A percentile compares a stretch with the other conserved stretches of the same genome.
Evolutionary conservation across 202 grass and related monocot species (phyloP).

Genomic region (Dendrocalamus latiflorus): DNA sequence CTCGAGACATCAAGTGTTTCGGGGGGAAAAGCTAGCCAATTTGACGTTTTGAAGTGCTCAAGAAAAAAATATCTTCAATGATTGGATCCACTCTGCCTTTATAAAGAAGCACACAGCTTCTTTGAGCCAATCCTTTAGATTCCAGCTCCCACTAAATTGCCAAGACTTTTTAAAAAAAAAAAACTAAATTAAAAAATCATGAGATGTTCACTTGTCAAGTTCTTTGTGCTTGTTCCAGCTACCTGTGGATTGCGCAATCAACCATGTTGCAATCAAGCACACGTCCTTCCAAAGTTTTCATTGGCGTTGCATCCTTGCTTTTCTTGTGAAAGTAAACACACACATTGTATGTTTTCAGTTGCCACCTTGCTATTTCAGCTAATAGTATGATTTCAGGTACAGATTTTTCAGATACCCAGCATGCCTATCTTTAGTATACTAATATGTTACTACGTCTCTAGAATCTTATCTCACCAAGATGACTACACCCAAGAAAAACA

Average conservation of each 20-base stretch:
- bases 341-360: neutral
- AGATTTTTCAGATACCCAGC: neutral
- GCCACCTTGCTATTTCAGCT: neutral
- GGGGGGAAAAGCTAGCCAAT: neutral
- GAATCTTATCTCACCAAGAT: constrained; percentile 27
- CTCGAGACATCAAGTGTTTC: neutral
- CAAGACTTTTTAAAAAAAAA: too few relatives aligned
- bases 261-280: neutral
- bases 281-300: neutral
- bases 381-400: neutral
- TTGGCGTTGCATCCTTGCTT: neutral
- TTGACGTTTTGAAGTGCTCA: neutral
- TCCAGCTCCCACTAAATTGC: neutral
- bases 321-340: neutral
- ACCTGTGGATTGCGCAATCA: neutral
- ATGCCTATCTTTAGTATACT: neutral
- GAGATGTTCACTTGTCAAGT: neutral
- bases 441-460: neutral
- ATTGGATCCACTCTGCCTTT: neutral
- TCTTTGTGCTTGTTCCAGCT: neutral
- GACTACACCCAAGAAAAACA: neutral
- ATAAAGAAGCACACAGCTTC: neutral
- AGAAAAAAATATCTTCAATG: constrained; percentile 5
- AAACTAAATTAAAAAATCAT: neutral
- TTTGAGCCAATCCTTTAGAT: neutral